Conservation (phyloP, 2,329 filamentous ascomycete genomes). For the Teratosphaeria epicoccoides region DNA sequence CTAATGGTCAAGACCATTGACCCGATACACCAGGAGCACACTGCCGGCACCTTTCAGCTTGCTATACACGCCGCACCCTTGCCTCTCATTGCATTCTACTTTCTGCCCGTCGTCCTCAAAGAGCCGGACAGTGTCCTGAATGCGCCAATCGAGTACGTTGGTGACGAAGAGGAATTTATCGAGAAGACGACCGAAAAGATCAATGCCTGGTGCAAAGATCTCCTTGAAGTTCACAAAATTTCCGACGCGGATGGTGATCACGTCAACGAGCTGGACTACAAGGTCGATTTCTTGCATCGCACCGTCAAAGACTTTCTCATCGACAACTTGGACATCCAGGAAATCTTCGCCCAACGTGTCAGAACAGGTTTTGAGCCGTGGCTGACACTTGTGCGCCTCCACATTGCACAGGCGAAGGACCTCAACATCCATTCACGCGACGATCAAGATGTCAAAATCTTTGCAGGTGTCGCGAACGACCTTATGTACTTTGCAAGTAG, state of each 20-base stretch:
- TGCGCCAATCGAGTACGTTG: neutral
- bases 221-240: slow-evolving; percentile 1
- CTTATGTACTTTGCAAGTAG: neutral
- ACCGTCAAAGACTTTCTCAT: slow-evolving; percentile 7
- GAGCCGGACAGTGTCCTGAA: neutral
- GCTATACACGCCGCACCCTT: neutral
- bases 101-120: neutral
- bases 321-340: neutral
- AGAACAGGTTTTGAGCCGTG: neutral
- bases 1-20: slow-evolving; percentile 7
- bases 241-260: neutral
- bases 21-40: slow-evolving; percentile 5
- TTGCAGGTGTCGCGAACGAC: neutral
- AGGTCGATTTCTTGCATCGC: neutral
- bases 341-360: neutral
- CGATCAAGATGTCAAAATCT: neutral
- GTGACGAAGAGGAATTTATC: neutral
- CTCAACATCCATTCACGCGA: neutral
- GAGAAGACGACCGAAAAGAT: neutral
- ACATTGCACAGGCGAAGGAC: neutral
- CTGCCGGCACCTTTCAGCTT: slow-evolving; percentile 2
- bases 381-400: neutral
- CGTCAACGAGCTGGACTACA: neutral
- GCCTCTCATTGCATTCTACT: neutral
- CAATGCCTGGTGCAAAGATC: slow-evolving; percentile 1